These are phyloP conservation scores for Vaccinium macrocarpon DNA, from an alignment of 148 eudicot genomes.

Conservation along the genomic window DNA sequence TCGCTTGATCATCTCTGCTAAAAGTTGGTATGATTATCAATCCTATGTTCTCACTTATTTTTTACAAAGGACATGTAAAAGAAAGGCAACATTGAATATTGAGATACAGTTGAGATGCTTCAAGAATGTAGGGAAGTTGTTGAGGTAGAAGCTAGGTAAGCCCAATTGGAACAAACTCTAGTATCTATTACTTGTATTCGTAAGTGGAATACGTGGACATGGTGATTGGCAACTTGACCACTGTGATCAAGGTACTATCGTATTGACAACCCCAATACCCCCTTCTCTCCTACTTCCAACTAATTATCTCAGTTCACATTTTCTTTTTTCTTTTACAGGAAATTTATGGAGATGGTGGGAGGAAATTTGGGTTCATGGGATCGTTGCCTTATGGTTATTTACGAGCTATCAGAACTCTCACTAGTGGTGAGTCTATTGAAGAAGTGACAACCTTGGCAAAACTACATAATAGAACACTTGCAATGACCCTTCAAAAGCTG, in stretches of 20 bases:
- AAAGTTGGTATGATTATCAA: too few species aligned
- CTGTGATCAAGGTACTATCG: constrained; percentile 27
- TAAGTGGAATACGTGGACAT: constrained; percentile 20
- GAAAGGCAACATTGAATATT: too few species aligned
- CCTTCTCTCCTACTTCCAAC: background rate
- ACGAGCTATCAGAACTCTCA: constrained; percentile 20
- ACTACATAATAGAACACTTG: constrained; percentile 29
- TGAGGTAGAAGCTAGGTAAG: constrained; percentile 29
- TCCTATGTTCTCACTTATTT: too few species aligned
- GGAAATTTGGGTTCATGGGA: constrained; percentile 44
- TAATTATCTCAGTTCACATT: background rate
- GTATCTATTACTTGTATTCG: constrained; percentile 12
- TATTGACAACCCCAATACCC: background rate
- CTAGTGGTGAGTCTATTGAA: constrained; percentile 24
- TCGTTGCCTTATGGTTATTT: constrained; percentile 33
- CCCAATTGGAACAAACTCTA: constrained; percentile 17
- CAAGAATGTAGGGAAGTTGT: constrained; percentile 19
- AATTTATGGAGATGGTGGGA: constrained; percentile 16
- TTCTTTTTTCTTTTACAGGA: constrained; percentile 21
- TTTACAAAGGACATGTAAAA: too few species aligned
- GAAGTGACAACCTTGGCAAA: constrained; percentile 19
- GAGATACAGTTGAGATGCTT: constrained; percentile 34
- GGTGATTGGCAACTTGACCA: constrained; percentile 39
- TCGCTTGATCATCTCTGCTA: too few species aligned
- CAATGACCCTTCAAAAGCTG: constrained; percentile 6